Conservation (phyloP, 176 grass and related monocot genomes). For the Dactylis glomerata region DNA sequence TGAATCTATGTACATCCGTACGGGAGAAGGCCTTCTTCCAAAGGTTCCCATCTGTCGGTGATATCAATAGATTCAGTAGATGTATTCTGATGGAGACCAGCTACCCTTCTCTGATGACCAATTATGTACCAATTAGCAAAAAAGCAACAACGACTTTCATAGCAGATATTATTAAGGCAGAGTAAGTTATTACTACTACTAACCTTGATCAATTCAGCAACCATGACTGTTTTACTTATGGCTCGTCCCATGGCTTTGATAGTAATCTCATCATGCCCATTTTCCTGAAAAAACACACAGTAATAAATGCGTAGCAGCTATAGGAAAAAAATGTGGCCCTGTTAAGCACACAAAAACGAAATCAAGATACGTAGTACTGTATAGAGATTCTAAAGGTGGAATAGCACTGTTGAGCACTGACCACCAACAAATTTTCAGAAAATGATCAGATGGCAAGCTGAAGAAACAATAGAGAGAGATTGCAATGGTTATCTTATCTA, state of each 20-base stretch:
- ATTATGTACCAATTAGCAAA: not conserved
- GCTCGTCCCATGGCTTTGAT: slow-evolving; percentile 89
- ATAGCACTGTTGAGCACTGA: not conserved
- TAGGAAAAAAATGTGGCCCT: not conserved
- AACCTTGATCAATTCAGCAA: slow-evolving; percentile 91
- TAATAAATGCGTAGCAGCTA: not conserved
- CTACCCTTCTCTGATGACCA: slow-evolving; percentile 74
- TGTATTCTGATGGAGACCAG: slow-evolving; percentile 71
- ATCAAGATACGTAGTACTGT: not conserved
- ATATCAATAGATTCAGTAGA: slow-evolving; percentile 73
- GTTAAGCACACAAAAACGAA: not conserved
- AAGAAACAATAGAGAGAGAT: not conserved
- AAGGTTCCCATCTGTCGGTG: slow-evolving; percentile 89
- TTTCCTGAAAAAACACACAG: slow-evolving; percentile 46
- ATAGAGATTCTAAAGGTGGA: not conserved
- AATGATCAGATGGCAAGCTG: not conserved
- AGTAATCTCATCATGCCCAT: slow-evolving; percentile 60
- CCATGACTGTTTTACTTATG: slow-evolving; percentile 79
- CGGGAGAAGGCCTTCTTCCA: slow-evolving; percentile 93
- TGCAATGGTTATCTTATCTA: not conserved
- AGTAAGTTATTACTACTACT: not conserved
- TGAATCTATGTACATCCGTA: slow-evolving; percentile 33
- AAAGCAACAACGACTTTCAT: not conserved
- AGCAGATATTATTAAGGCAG: not conserved
- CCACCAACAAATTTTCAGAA: not conserved